These are phyloP conservation scores for Isoetes engelmannii DNA, from an alignment of 83 land plant genomes.

Conservation along the genomic window DNA sequence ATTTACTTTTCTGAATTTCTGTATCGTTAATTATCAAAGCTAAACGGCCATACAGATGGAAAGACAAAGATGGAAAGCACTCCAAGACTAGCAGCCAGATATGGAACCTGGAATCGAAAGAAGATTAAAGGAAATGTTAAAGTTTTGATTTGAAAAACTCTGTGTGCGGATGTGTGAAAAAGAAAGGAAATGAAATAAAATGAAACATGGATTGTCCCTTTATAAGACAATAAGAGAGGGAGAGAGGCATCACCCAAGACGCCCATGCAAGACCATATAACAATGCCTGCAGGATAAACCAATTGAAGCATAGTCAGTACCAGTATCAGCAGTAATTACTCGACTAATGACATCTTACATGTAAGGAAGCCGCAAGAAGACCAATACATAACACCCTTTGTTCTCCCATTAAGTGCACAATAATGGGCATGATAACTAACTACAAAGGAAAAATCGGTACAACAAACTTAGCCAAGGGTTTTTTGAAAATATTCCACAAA, in stretches of 20 bases:
- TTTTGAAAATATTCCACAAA: background rate
- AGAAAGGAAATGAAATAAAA: background rate
- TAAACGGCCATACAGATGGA: slow-evolving; percentile 24
- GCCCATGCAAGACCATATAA: slow-evolving; percentile 66
- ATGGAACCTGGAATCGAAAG: slow-evolving; percentile 21
- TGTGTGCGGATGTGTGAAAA: too few species aligned
- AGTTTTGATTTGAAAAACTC: too few species aligned
- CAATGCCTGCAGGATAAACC: slow-evolving; percentile 37
- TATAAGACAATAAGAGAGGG: background rate
- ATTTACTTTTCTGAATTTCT: too few species aligned
- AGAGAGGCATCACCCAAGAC: slow-evolving; percentile 45
- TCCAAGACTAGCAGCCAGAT: slow-evolving; percentile 18
- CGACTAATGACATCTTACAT: slow-evolving; percentile 33
- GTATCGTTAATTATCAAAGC: too few species aligned
- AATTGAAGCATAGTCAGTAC: background rate
- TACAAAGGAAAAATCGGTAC: slow-evolving; percentile 17
- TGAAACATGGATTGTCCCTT: background rate
- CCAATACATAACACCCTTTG: slow-evolving; percentile 52
- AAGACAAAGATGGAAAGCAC: slow-evolving; percentile 16
- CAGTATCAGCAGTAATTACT: slow-evolving; percentile 6
- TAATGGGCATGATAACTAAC: slow-evolving; percentile 59
- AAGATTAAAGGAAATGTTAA: too few species aligned
- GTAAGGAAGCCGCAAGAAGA: slow-evolving; percentile 35
- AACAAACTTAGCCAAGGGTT: background rate
- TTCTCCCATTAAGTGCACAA: slow-evolving; percentile 45